These are phyloP conservation scores for Exidia glandulosa DNA, from an alignment of 768 basidiomycete species.

Conservation along the genomic window DNA sequence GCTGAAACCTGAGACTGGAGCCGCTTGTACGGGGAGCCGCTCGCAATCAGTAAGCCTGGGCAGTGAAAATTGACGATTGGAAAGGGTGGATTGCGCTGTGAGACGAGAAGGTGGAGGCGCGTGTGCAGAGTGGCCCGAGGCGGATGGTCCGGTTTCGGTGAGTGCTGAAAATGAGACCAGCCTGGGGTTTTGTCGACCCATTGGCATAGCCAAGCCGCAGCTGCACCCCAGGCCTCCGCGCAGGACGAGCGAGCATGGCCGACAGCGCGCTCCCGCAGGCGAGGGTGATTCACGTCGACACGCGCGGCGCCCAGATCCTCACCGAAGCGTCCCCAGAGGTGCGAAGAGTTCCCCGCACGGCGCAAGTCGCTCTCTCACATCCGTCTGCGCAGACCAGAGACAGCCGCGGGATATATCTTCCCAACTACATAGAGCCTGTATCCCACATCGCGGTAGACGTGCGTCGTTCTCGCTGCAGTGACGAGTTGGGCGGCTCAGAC, in stretches of 20 bases:
- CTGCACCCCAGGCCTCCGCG: too few species aligned
- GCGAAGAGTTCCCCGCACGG: constrained; percentile 8
- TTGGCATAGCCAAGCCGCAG: too few species aligned
- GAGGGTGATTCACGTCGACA: constrained; percentile 88
- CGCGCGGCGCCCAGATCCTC: constrained; percentile 85
- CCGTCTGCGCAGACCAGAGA: constrained; percentile 58
- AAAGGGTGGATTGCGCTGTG: too few species aligned
- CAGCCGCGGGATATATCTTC: constrained; percentile 93
- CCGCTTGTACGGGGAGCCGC: too few species aligned
- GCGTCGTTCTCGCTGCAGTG: constrained; percentile 25
- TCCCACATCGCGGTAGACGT: constrained; percentile 98
- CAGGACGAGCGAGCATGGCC: background rate
- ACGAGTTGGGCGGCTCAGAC: constrained; percentile 7
- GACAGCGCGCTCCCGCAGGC: constrained; percentile 53
- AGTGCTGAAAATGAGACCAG: background rate
- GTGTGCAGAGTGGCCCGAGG: background rate
- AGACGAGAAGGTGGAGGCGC: too few species aligned
- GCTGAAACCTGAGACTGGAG: too few species aligned
- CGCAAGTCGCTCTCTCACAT: constrained; percentile 1
- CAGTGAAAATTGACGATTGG: too few species aligned
- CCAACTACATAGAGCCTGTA: constrained; percentile 94
- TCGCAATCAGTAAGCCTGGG: too few species aligned
- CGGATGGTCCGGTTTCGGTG: background rate
- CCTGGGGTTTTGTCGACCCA: background rate
- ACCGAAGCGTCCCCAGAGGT: constrained; percentile 93